Conservation (phyloP, 306 rosid genomes). For the Vigna mungo region DNA sequence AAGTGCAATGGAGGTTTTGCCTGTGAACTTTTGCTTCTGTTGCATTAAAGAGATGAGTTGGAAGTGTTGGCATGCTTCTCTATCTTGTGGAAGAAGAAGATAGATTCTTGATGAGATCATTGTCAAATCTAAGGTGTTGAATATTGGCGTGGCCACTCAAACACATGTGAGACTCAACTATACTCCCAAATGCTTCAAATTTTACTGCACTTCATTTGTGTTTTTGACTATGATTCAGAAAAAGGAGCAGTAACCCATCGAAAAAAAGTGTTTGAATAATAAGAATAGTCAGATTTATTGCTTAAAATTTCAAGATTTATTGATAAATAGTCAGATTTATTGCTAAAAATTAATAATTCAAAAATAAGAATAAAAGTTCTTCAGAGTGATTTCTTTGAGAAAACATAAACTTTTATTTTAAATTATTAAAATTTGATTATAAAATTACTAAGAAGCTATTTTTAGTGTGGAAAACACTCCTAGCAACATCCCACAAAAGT, state of each 20-base stretch:
- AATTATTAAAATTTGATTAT: too few relatives aligned
- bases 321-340: too few relatives aligned
- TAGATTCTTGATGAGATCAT: constrained; percentile 74
- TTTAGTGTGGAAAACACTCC: too few relatives aligned
- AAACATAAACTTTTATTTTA: too few relatives aligned
- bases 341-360: too few relatives aligned
- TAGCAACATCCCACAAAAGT: too few relatives aligned
- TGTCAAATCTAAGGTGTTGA: constrained; percentile 59
- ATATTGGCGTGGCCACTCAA: constrained; percentile 68
- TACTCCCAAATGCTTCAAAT: constrained; percentile 46
- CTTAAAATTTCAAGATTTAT: too few relatives aligned
- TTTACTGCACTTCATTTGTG: constrained; percentile 58
- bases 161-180: constrained; percentile 50
- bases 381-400: too few relatives aligned
- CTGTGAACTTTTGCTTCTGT: constrained; percentile 1
- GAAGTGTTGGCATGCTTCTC: constrained; percentile 39
- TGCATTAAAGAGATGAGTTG: constrained; percentile 26
- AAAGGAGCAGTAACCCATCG: constrained; percentile 58
- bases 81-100: constrained; percentile 61
- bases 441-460: too few relatives aligned
- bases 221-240: constrained; percentile 55
- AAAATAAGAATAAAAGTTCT: too few relatives aligned
- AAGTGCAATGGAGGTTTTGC: constrained; percentile 29
- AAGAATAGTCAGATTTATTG: too few relatives aligned
- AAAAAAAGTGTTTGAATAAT: constrained; percentile 36